phyloP scores from a whole-genome alignment of 2,329 filamentous ascomycete species.

The Colletotrichum sp. region DNA sequence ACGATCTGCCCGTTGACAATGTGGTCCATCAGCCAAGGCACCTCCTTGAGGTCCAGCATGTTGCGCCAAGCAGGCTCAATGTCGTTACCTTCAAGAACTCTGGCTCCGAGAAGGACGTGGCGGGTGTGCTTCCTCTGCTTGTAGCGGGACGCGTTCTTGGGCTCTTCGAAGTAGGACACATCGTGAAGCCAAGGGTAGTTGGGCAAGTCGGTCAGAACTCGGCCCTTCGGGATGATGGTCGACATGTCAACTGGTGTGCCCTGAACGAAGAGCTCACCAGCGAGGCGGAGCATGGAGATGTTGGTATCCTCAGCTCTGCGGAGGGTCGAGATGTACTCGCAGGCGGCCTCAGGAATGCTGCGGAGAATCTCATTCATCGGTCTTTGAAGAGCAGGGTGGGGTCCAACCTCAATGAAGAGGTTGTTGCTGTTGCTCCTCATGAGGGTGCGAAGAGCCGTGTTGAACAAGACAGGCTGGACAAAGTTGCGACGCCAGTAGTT shows the following conservation, averaged over 20 bases:
- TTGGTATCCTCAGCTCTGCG: constrained; percentile 55
- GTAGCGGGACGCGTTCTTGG: neutral
- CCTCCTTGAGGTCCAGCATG: constrained; percentile 10
- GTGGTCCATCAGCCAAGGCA: constrained; percentile 8
- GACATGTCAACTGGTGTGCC: constrained; percentile 46
- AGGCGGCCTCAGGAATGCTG: constrained; percentile 9
- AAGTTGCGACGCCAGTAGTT: constrained; percentile 51
- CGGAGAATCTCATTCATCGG: constrained; percentile 37
- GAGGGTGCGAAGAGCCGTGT: constrained; percentile 36
- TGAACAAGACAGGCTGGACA: constrained; percentile 45
- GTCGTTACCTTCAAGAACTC: constrained; percentile 3
- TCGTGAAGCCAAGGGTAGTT: constrained; percentile 11
- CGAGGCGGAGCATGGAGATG: constrained; percentile 46
- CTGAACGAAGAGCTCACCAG: constrained; percentile 47
- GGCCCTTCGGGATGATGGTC: neutral
- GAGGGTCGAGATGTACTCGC: constrained; percentile 48
- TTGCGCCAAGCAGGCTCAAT: constrained; percentile 11
- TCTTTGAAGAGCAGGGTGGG: constrained; percentile 24
- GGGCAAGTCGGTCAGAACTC: neutral
- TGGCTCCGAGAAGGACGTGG: neutral
- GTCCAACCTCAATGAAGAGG: constrained; percentile 26
- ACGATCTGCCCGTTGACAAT: constrained; percentile 8
- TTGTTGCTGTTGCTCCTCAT: neutral
- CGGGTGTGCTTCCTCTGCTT: neutral
- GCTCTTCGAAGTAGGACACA: neutral